phyloP scores from a whole-genome alignment of 2,329 filamentous ascomycete genomes.

The Elsinoe perseae region DNA sequence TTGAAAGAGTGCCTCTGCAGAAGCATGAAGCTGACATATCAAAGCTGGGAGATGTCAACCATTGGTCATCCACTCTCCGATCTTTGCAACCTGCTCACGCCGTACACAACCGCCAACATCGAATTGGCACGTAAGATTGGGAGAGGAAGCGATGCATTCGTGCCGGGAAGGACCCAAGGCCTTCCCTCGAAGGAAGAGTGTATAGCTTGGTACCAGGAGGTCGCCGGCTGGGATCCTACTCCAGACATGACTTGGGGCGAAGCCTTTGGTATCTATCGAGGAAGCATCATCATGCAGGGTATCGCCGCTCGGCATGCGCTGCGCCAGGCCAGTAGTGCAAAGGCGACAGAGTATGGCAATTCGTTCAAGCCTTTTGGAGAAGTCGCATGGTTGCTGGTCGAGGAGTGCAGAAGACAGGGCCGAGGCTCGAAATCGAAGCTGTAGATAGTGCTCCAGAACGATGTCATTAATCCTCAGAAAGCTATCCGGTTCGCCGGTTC shows the following conservation, averaged over 20 bases:
- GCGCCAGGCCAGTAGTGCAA: constrained; percentile 76
- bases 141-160: constrained; percentile 47
- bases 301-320: constrained; percentile 82
- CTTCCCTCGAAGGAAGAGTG: constrained; percentile 54
- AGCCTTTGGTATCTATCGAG: constrained; percentile 54
- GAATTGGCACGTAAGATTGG: constrained; percentile 33
- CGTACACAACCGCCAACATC: constrained; percentile 37
- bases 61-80: constrained; percentile 94
- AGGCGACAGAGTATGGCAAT: constrained; percentile 64
- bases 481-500: not conserved
- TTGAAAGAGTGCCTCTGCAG: not conserved
- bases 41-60: constrained; percentile 88
- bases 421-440: constrained; percentile 31
- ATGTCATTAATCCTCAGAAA: not conserved
- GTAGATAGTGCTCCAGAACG: constrained; percentile 21
- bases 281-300: constrained; percentile 66
- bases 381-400: constrained; percentile 68
- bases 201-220: constrained; percentile 58
- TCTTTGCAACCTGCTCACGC: constrained; percentile 64
- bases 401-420: constrained; percentile 33
- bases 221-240: constrained; percentile 63
- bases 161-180: constrained; percentile 56
- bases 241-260: constrained; percentile 56
- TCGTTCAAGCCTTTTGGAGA: constrained; percentile 66
- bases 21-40: not conserved